These are phyloP conservation scores for Suillus discolor DNA, from an alignment of 768 basidiomycete species.

Conservation along the genomic window DNA sequence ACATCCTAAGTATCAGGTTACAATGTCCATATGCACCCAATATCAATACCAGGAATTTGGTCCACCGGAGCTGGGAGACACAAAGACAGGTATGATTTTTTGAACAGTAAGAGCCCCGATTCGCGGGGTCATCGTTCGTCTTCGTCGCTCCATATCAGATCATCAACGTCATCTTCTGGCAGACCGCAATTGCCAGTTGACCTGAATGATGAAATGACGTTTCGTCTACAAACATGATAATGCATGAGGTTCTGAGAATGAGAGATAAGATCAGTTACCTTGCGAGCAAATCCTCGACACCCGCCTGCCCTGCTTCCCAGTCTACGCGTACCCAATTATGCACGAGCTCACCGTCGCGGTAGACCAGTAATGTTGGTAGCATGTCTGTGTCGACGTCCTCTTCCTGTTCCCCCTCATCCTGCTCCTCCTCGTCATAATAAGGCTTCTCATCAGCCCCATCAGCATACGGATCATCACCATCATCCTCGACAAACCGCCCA, in stretches of 20 bases:
- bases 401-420: conserved; percentile 51
- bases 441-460: conserved; percentile 35
- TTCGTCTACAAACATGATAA: conserved; percentile 20
- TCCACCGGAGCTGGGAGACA: not conserved
- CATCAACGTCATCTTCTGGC: conserved; percentile 53
- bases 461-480: conserved; percentile 52
- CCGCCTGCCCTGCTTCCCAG: conserved; percentile 76
- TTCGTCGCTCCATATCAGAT: conserved; percentile 55
- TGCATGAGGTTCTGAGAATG: not conserved
- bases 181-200: conserved; percentile 45
- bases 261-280: conserved; percentile 41
- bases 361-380: conserved; percentile 78
- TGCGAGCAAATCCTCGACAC: conserved; percentile 67
- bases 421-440: conserved; percentile 40
- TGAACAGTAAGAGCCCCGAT: not conserved
- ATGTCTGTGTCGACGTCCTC: conserved; percentile 76
- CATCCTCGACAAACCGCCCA: conserved; percentile 30
- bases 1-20: not conserved
- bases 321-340: conserved; percentile 88
- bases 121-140: conserved; percentile 30
- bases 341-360: conserved; percentile 80
- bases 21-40: not conserved
- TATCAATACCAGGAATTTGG: not conserved
- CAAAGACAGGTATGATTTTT: not conserved
- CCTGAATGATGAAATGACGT: conserved; percentile 21